Percentiles rank a stretch among this genome's conserved stretches.
Evolutionary conservation across 75 land plant species (phyloP).

Genomic region (Larix kaempferi): DNA sequence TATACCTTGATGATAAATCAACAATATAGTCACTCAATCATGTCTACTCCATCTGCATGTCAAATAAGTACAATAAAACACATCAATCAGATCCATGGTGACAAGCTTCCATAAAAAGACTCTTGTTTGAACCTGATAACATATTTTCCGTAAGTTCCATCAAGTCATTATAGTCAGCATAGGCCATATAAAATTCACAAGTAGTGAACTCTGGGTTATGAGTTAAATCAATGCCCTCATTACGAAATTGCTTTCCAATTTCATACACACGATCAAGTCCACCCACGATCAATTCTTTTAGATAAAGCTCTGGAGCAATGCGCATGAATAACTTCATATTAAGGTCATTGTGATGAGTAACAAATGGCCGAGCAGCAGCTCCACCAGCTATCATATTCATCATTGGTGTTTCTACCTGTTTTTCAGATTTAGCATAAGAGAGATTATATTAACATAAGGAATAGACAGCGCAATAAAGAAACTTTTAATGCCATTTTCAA

Average conservation of each 20-base stretch:
- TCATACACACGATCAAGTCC: constrained; percentile 94
- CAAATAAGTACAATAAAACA: constrained; percentile 1
- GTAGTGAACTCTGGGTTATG: constrained; percentile 99
- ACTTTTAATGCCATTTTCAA: not conserved
- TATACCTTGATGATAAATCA: not conserved
- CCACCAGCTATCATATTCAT: constrained; percentile 99
- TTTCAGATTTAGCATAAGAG: not conserved
- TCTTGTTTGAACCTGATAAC: constrained; percentile 61
- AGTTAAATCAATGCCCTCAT: constrained; percentile 97
- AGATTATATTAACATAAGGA: not conserved
- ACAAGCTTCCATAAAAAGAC: not conserved
- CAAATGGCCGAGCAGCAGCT: constrained; percentile 93
- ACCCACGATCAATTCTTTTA: constrained; percentile 89
- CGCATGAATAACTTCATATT: constrained; percentile 87
- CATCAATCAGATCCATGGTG: not conserved
- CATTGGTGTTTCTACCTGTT: constrained; percentile 96
- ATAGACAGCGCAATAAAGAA: not conserved
- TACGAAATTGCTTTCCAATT: constrained; percentile 92
- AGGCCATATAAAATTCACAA: constrained; percentile 96
- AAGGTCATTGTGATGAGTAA: constrained; percentile 93
- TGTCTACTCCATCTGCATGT: not conserved
- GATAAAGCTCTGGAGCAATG: constrained; percentile 92
- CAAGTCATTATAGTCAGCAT: constrained; percentile 89
- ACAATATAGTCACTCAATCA: not conserved
- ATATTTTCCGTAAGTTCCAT: constrained; percentile 87